phyloP scores from a whole-genome alignment of 176 grass and related monocot genomes.

The Avena atlantica region DNA sequence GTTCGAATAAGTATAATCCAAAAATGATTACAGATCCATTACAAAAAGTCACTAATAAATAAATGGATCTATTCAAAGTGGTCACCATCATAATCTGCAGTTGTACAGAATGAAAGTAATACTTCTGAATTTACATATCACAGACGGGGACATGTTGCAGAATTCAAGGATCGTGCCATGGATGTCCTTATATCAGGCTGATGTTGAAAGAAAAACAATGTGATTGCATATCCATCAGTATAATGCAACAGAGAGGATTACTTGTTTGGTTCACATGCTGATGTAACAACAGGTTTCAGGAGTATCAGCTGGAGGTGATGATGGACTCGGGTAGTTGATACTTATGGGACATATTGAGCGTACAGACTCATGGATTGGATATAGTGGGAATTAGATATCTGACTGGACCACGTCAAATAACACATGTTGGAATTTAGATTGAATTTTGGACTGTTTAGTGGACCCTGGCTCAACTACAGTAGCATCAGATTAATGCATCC shows the following conservation, averaged over 20 bases:
- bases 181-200: not conserved
- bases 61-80: slow-evolving; percentile 17
- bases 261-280: not conserved
- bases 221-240: not conserved
- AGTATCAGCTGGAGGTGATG: not conserved
- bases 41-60: not conserved
- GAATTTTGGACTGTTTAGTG: not conserved
- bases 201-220: not conserved
- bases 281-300: not conserved
- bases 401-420: not conserved
- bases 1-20: not conserved
- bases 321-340: not conserved
- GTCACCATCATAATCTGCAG: slow-evolving; percentile 18
- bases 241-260: not conserved
- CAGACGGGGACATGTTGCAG: not conserved
- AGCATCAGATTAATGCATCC: not conserved
- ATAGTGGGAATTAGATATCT: slow-evolving; percentile 5
- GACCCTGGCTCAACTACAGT: not conserved
- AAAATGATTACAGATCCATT: slow-evolving; percentile 7
- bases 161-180: not conserved
- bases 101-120: not conserved
- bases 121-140: not conserved
- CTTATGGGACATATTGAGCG: not conserved
- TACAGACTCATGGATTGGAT: not conserved
- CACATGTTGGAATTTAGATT: not conserved